Base-by-base conservation (phyloP, 352 stramenopile genomes). In the Phytophthora vignae region DNA sequence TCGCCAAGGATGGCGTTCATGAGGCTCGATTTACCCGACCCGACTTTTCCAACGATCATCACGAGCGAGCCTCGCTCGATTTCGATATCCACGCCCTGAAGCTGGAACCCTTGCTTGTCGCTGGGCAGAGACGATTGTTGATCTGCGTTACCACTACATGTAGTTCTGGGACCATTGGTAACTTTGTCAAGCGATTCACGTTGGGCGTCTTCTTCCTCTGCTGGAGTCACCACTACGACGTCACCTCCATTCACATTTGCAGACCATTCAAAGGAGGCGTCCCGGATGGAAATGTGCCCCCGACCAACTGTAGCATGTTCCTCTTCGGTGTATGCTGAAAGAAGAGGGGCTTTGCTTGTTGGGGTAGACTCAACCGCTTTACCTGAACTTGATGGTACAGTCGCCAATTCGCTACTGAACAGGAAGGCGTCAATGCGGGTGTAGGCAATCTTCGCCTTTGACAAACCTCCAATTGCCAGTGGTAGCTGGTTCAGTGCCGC, bases 41-140 rank as follows among this genome's bases (percentile, higher is more conserved):
- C 82, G 7, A 90, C 82, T 3, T 72, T 71, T 7, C 84, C 84
- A 1, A 90, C 82, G 46, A 92, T 79, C 60, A 90, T 85, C 1
- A 84, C 75, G 3, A 91, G 73, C n/a, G 74, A 72, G 0, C 91
- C 93, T 1, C 71, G 69, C 15, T 86, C 60, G 29, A 92, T 75
- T n/a, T 92, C 58, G 21, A 98, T 66, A 53, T 86, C 85, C 9
- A 89, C 56, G 12, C 49, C 63, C 12, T 74, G 27, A 3, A 81
- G 59, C 12, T 55, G 31, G 58, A 89, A 82, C 1, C 53, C 42
- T 25, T 67, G 53, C 12, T 0, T 42, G 22, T 25, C 22, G 7
- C 19, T 59, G 10, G 29, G 15, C n/a, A 44, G 31, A n/a, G n/a
- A 10, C 29, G 15, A 10, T 22, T 10, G 8, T 46, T 46, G n/a